A percentile compares a stretch with the other conserved stretches of the same genome.
phyloP scores from a whole-genome alignment of 2,329 filamentous ascomycete species.

The Penicillium sp. region DNA sequence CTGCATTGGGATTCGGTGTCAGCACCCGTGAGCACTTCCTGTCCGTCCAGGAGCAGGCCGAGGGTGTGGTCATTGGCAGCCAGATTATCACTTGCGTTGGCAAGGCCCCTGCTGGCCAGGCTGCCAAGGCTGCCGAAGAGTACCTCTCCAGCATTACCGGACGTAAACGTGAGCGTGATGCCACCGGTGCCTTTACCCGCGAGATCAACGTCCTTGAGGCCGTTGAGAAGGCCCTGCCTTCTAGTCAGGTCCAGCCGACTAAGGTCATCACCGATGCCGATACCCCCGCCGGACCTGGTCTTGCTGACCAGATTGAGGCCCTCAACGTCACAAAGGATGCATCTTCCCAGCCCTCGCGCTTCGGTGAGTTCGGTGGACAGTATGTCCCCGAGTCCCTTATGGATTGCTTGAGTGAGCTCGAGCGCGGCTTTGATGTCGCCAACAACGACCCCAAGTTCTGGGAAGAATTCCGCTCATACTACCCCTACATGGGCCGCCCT shows the following conservation, averaged over 20 bases:
- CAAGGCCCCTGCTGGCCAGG: constrained; percentile 57
- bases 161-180: constrained; percentile 42
- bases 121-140: constrained; percentile 66
- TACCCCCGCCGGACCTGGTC: constrained; percentile 51
- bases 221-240: constrained; percentile 52
- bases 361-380: constrained; percentile 92
- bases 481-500: constrained; percentile 92
- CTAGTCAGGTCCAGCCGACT: constrained; percentile 44
- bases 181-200: constrained; percentile 44
- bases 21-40: constrained; percentile 91
- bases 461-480: constrained; percentile 93
- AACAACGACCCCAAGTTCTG: constrained; percentile 85
- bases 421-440: constrained; percentile 80
- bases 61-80: constrained; percentile 92
- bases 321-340: constrained; percentile 57
- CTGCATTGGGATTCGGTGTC: constrained; percentile 90
- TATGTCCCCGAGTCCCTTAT: constrained; percentile 96
- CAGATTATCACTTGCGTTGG: constrained; percentile 80
- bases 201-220: constrained; percentile 65
- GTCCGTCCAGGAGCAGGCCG: constrained; percentile 71
- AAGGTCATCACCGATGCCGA: constrained; percentile 56
- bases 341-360: constrained; percentile 66
- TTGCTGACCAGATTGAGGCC: constrained; percentile 76
- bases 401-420: constrained; percentile 86
- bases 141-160: constrained; percentile 71